Base-by-base conservation (phyloP, 768 basidiomycete species). In the Lyophyllum decastes region DNA sequence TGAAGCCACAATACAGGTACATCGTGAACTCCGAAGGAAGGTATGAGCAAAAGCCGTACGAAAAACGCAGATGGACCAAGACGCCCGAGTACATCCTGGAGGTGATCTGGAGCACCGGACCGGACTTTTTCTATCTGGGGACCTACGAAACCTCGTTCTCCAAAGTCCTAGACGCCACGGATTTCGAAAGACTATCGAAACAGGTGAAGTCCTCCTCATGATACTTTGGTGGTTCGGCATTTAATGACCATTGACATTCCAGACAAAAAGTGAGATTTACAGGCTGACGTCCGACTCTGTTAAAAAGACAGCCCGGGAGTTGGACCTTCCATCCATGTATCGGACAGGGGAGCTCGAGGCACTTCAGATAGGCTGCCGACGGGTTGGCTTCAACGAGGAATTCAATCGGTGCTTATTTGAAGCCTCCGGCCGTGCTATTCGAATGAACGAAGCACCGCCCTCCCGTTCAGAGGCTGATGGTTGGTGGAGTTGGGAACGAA, bases 141-240 rank as follows among this genome's bases (percentile, higher is more conserved):
- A 53, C 52, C 22, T 53, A 53, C 19, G 52, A 43, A 24, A 53
- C 27, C 26, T 27, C 52, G 5, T 53, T 53, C 19, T 44, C 40
- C 7, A 44, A 43, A 4, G n/a, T 33, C 2, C 14, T 53, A 2
- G 25, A 45, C 3, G 41, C 41, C 14, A n/a, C 17, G 6, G 52
- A 44, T 6, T 53, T 53, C n/a, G 14, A 53, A 33, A 38, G 14
- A 27, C 40, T 53, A 14, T 25, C 52, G 1, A 4, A 7, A 5
- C 44, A 44, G 52, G 52, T 53, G 6, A 22, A 11, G n/a, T 21
- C 30, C 49, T 52, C 24, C 19, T 52, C 35, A 12, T 38, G 16
- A 11, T 38, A 40, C 19, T 38, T n/a, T 21, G 11, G 9, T 21
- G 27, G 11, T 40, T 27, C 3, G 24, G 6, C 11, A 2, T 40